A percentile compares a stretch with the other conserved stretches of the same genome.
phyloP scores from a whole-genome alignment of 352 stramenopile species.

The Elongisporangium senticosum region DNA sequence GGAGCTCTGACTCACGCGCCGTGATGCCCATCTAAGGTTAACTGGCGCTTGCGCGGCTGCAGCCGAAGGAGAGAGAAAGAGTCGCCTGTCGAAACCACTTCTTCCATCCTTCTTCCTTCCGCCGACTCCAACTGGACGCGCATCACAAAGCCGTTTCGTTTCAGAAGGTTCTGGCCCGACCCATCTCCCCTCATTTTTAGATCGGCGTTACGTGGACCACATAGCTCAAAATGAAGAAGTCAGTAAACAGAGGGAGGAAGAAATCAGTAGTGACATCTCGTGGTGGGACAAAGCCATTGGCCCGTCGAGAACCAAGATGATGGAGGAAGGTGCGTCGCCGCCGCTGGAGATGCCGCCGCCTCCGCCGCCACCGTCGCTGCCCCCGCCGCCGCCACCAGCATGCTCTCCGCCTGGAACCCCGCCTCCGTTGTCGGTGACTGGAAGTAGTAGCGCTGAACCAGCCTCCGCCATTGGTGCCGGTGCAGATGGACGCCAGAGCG shows the following conservation, averaged over 20 bases:
- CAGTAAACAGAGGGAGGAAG: not conserved
- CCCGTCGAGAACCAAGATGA: not conserved
- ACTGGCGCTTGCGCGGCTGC: not conserved
- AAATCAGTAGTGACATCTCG: too few relatives aligned
- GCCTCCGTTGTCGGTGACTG: not conserved
- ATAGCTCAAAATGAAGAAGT: not conserved
- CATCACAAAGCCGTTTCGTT: not conserved
- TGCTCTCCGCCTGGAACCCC: slow-evolving; percentile 4
- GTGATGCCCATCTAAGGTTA: not conserved
- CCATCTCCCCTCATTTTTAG: not conserved
- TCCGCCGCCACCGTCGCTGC: slow-evolving; percentile 10
- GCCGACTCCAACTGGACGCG: not conserved
- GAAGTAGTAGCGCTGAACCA: slow-evolving; percentile 1
- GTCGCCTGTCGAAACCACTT: not conserved
- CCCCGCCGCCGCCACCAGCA: slow-evolving; percentile 15
- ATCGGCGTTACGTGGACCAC: not conserved
- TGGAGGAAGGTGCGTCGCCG: not conserved
- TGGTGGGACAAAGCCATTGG: not conserved
- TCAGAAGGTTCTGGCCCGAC: not conserved
- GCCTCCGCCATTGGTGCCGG: not conserved
- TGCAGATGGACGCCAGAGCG: slow-evolving; percentile 7
- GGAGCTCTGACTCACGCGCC: not conserved
- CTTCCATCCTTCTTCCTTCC: not conserved
- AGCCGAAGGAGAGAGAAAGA: not conserved
- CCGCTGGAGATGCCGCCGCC: slow-evolving; percentile 3